These are phyloP conservation scores for Aspergillus amoenus DNA, from an alignment of 2,329 filamentous ascomycete species.

Conservation along the genomic window DNA sequence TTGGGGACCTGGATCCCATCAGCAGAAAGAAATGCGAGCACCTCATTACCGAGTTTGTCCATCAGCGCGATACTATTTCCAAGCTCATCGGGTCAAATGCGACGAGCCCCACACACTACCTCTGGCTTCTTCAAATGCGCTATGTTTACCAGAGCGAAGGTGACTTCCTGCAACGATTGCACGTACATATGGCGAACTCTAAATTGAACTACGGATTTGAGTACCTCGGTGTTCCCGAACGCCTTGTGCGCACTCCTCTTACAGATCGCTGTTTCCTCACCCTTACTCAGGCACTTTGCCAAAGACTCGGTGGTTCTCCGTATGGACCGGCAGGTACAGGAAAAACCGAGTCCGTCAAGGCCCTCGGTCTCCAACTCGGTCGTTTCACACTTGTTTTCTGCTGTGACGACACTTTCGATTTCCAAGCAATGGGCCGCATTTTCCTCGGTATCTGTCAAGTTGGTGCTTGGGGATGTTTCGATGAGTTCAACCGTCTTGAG, in stretches of 20 bases:
- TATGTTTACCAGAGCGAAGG: slow-evolving; percentile 83
- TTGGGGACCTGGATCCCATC: slow-evolving; percentile 83
- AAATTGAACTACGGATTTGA: slow-evolving; percentile 96
- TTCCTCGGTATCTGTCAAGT: slow-evolving; percentile 99
- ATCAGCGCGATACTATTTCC: slow-evolving; percentile 91
- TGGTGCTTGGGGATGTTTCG: slow-evolving; percentile 98
- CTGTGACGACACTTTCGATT: slow-evolving; percentile 99
- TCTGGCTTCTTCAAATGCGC: slow-evolving; percentile 96
- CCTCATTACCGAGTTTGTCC: slow-evolving; percentile 97
- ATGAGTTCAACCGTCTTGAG: slow-evolving; percentile 98
- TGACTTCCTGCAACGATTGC: slow-evolving; percentile 77
- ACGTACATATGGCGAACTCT: slow-evolving; percentile 96
- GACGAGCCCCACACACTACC: slow-evolving; percentile 72
- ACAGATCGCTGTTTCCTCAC: slow-evolving; percentile 99
- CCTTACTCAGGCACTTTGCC: slow-evolving; percentile 90
- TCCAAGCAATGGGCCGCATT: slow-evolving; percentile 99
- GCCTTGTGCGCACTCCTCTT: slow-evolving; percentile 91
- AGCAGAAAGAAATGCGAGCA: slow-evolving; percentile 96
- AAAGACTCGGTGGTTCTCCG: slow-evolving; percentile 91
- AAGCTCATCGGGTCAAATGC: slow-evolving; percentile 78
- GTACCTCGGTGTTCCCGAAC: slow-evolving; percentile 93
- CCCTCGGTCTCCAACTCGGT: slow-evolving; percentile 90
- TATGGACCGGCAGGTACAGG: slow-evolving; percentile 97
- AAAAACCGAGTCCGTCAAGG: slow-evolving; percentile 99
- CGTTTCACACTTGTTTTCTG: slow-evolving; percentile 98